These are phyloP conservation scores for Nicotiana attenuata DNA, from an alignment of 257 asterid genomes.

Conservation along the genomic window DNA sequence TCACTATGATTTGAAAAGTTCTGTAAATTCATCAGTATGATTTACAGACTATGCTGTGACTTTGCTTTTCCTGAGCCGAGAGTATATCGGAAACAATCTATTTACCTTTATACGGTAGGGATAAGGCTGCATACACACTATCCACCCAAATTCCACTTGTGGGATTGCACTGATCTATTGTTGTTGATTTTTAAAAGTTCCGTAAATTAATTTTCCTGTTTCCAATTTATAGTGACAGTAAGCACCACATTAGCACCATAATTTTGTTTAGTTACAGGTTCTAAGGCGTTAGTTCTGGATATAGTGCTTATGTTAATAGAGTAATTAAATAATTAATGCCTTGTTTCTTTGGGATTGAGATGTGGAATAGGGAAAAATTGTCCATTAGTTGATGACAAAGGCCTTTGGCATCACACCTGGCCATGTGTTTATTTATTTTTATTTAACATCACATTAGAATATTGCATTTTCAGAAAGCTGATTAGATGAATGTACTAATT, in stretches of 20 bases:
- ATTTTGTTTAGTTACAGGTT: neutral
- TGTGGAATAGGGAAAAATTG: neutral
- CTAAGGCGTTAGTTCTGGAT: neutral
- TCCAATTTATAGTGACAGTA: neutral
- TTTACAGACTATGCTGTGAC: no score
- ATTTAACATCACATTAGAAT: neutral
- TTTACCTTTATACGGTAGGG: no score
- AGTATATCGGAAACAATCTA: no score
- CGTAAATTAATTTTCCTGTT: neutral
- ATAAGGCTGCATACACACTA: no score
- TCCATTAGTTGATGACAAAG: neutral
- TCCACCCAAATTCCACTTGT: no score
- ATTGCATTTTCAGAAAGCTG: neutral
- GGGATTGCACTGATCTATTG: no score
- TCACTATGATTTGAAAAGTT: no score
- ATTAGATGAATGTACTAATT: neutral
- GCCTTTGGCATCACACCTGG: no score
- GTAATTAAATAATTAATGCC: neutral
- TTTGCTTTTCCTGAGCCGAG: no score
- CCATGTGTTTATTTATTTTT: neutral
- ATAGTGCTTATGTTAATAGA: neutral
- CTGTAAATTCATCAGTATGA: no score
- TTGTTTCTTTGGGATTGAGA: neutral
- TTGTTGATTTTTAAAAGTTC: neutral
- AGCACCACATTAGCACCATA: neutral